These are phyloP conservation scores for Trifolium fragiferum DNA, from an alignment of 306 rosid genomes.

Conservation along the genomic window DNA sequence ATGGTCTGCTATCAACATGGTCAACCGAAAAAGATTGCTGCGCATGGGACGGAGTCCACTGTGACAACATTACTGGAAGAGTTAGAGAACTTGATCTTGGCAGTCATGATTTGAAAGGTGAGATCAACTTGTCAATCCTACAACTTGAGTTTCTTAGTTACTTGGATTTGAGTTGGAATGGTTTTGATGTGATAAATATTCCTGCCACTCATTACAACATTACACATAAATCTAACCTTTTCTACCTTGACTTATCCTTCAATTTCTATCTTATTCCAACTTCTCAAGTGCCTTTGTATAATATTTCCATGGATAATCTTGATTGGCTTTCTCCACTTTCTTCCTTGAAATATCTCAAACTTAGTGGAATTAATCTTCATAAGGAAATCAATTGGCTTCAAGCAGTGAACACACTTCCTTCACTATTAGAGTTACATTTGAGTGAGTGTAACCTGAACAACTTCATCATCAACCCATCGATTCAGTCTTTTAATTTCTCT, in stretches of 20 bases:
- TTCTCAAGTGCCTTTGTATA: too few relatives aligned
- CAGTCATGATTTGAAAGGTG: background rate
- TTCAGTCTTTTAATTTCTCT: background rate
- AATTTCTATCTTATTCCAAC: background rate
- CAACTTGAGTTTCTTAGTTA: too few relatives aligned
- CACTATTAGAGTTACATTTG: background rate
- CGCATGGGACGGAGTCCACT: too few relatives aligned
- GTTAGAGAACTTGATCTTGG: too few relatives aligned
- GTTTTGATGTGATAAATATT: background rate
- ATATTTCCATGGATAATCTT: constrained; percentile 19
- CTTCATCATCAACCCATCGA: background rate
- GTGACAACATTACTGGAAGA: too few relatives aligned
- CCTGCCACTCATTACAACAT: background rate
- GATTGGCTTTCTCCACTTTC: constrained; percentile 15
- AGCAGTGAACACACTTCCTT: background rate
- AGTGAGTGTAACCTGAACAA: background rate
- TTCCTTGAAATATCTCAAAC: constrained; percentile 16
- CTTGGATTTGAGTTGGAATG: background rate
- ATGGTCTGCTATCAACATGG: too few relatives aligned
- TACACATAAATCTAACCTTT: background rate
- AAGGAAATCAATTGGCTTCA: constrained; percentile 26
- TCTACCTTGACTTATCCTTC: background rate
- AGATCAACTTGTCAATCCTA: background rate
- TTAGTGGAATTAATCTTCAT: background rate
- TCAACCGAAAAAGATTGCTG: too few relatives aligned